These are phyloP conservation scores for Phalaenopsis equestris DNA, from an alignment of 106 monocot genomes.

Conservation along the genomic window DNA sequence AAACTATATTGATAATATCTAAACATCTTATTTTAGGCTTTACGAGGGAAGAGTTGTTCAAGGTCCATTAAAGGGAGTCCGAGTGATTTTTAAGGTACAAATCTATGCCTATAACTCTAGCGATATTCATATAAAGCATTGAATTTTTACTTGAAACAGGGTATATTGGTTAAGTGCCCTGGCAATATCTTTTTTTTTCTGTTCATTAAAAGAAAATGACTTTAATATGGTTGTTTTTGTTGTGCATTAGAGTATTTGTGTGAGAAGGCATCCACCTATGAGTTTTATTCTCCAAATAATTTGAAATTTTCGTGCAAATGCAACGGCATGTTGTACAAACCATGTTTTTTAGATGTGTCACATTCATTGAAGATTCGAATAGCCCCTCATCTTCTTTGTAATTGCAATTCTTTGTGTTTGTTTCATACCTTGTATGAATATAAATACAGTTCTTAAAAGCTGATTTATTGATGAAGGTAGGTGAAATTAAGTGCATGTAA, in stretches of 20 bases:
- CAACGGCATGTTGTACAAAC: background rate
- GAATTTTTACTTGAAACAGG: background rate
- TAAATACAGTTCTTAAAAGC: background rate
- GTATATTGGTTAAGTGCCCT: background rate
- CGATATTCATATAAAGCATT: background rate
- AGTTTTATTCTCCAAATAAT: background rate
- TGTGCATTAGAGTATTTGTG: background rate
- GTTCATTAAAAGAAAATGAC: background rate
- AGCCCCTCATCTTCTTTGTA: background rate
- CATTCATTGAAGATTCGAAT: background rate
- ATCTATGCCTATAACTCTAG: background rate
- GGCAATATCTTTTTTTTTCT: background rate
- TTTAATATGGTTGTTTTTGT: background rate
- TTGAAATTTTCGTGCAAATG: background rate
- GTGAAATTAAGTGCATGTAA: background rate
- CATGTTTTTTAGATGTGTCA: background rate
- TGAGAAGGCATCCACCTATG: background rate
- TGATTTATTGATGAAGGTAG: background rate
- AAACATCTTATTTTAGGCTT: conserved; percentile 72
- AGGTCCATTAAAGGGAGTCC: conserved; percentile 60
- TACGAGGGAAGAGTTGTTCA: conserved; percentile 81
- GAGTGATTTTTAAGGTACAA: conserved; percentile 72
- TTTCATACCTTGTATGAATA: background rate
- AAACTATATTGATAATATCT: conserved; percentile 28
- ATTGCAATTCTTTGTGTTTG: background rate